These are phyloP conservation scores for Plasmodium ovale DNA, from an alignment of 169 alveolate species.

Conservation along the genomic window DNA sequence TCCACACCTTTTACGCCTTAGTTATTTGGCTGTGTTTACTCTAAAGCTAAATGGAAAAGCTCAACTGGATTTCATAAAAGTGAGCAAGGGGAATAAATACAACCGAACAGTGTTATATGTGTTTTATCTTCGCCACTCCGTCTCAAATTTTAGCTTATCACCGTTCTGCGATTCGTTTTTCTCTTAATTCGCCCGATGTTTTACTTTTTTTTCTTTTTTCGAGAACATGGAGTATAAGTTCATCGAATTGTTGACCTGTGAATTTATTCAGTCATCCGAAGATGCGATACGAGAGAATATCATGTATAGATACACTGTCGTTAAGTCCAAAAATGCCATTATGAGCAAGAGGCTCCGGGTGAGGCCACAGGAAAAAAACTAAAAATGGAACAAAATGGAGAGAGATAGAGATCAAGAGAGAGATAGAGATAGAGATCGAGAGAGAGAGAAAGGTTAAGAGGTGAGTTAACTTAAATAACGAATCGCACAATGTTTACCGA, in stretches of 20 bases:
- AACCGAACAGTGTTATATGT: neutral
- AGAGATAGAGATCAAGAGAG: too few species aligned
- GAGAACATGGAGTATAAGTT: constrained; percentile 95
- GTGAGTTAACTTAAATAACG: too few species aligned
- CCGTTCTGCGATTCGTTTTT: neutral
- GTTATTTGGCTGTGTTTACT: constrained; percentile 91
- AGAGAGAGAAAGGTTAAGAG: too few species aligned
- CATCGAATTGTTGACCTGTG: constrained; percentile 92
- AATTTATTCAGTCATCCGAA: constrained; percentile 92
- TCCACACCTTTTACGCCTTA: constrained; percentile 10
- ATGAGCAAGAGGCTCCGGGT: constrained; percentile 69
- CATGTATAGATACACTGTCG: constrained; percentile 89
- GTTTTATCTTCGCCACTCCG: neutral
- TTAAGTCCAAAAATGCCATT: constrained; percentile 81
- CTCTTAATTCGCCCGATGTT: neutral
- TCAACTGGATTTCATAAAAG: constrained; percentile 90
- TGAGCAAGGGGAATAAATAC: constrained; percentile 6
- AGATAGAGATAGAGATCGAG: too few species aligned
- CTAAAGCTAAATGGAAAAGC: constrained; percentile 91
- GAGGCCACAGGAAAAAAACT: too few species aligned
- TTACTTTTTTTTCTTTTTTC: constrained; percentile 3
- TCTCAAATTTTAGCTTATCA: constrained; percentile 4
- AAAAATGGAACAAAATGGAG: too few species aligned
- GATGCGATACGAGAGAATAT: constrained; percentile 91
- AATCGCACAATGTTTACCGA: neutral